These are phyloP conservation scores for Hawksworthiomyces lignivorus DNA, from an alignment of 2,329 filamentous ascomycete genomes.

Conservation along the genomic window DNA sequence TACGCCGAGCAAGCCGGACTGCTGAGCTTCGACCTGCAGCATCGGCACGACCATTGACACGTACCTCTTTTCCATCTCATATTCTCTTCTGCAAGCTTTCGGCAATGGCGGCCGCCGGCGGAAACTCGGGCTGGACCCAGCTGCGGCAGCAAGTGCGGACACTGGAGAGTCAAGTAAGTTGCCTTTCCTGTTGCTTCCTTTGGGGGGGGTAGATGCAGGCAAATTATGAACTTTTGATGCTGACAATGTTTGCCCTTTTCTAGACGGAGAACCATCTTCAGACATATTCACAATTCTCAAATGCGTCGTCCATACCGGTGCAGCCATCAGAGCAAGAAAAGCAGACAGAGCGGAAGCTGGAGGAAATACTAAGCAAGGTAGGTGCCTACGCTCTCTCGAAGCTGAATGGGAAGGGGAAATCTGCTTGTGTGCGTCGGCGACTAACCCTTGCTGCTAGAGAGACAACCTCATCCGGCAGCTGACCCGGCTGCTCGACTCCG, in stretches of 20 bases:
- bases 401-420: too few relatives aligned
- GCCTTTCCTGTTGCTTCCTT: too few relatives aligned
- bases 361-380: constrained; percentile 78
- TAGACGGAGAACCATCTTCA: constrained; percentile 81
- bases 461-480: constrained; percentile 77
- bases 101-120: constrained; percentile 14
- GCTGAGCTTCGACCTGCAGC: too few relatives aligned
- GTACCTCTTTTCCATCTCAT: not conserved
- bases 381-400: too few relatives aligned
- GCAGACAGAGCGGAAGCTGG: constrained; percentile 69
- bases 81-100: not conserved
- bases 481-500: constrained; percentile 82
- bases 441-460: constrained; percentile 52
- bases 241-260: too few relatives aligned
- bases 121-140: constrained; percentile 72
- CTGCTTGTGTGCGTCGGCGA: too few relatives aligned
- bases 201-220: too few relatives aligned
- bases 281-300: constrained; percentile 84
- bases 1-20: too few relatives aligned
- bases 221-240: too few relatives aligned
- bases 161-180: constrained; percentile 76
- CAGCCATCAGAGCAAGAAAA: constrained; percentile 82
- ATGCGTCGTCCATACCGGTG: constrained; percentile 66
- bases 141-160: constrained; percentile 85
- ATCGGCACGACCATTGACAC: not conserved